Evolutionary conservation across 140 eudicot species (phyloP), one percentile per base, ranked within the genome.

Genomic region (Stevia rebaudiana): DNA sequence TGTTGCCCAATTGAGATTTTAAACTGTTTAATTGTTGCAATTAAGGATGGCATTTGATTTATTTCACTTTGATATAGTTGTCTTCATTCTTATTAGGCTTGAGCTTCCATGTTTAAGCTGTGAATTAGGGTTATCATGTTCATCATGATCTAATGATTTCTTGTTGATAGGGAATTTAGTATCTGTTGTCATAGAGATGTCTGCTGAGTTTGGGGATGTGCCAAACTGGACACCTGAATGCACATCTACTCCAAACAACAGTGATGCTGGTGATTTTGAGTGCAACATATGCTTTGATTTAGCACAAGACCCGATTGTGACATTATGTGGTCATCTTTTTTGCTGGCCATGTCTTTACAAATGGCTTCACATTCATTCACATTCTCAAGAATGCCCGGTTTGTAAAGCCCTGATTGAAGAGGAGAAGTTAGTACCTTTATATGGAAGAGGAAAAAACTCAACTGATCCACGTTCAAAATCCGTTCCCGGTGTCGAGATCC

Each of bases 341-440:
- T 86, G 95, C 65, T 86, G 95, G 95, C 95, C 95, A 23, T 86
- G 95, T 15, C 82, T 86, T 23, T 86, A 86, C 81, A 86, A 86
- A 53, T 86, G 95, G 95, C 95, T 86, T 49, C 82, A 86, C 60
- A 64, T 79, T 50, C 95, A 86, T 67, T 86, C 95, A 2, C 88
- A 75, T 8, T 82, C 81, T 4, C 82, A 79, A 24, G 91, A 84
- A 69, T 84, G 91, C 54, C 88, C 94, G 0, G 87, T 85, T 70
- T 85, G 94, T 65, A 86, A 86, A 72, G 90, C 90, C 47, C 59
- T 75, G 22, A 73, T 86, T 11, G 79, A 80, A 63, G 87, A 86
- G 53, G 76, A 78, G 36, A 83, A 80, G 40, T 21, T 86, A 48
- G 95, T 86, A 17, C 95, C 95, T 9, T 33, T 83, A 44, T 86